Evolutionary conservation across 345 rosid species (phyloP), one percentile per base, ranked within the genome.

Genomic region (Hevea brasiliensis): DNA sequence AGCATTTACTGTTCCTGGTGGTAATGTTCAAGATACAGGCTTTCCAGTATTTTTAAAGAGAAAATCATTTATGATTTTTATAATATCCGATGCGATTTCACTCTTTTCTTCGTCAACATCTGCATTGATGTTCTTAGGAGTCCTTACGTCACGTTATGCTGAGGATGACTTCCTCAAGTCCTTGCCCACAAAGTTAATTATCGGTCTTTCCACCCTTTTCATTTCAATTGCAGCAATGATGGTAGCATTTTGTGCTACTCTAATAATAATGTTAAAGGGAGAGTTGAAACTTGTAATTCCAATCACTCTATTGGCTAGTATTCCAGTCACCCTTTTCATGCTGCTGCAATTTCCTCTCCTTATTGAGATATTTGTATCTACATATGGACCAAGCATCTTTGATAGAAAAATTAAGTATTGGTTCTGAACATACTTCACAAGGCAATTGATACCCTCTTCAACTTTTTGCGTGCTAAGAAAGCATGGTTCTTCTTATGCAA

Each of bases 1-100:
- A 13, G 77, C 81, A n/a, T 72, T 73, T 55, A 78, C 77, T 2
- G 77, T 78, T 15, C 81, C 81, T 8, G 77, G 71, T 6, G 81
- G 77, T 55, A 40, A 65, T n/a, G 6, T 2, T 20, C n/a, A 41
- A 20, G 74, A 73, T 12, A 58, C 3, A 1, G 76, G 79, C 20
- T 7, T 65, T 27, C 73, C 76, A 20, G 20, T 74, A 13, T 66
- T 59, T 47, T 23, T 71, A 1, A 20, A 32, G 1, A 11, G 61
- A n/a, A 59, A 51, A 17, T 27, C 54, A 63, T 74, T 70, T 37
- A 70, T 17, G 51, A 45, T 65, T 9, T 74, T 74, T 44, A 68
- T 69, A 24, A 58, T 65, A 20, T 65, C 72, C 11, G 73, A 79
- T 47, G 75, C 78, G 35, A n/a, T 70, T 3, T 69, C 74, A 7